Evolutionary conservation across 2,329 filamentous ascomycete genomes (phyloP), one percentile per base, ranked within the genome.

Genomic region (Alternaria conjuncta): DNA sequence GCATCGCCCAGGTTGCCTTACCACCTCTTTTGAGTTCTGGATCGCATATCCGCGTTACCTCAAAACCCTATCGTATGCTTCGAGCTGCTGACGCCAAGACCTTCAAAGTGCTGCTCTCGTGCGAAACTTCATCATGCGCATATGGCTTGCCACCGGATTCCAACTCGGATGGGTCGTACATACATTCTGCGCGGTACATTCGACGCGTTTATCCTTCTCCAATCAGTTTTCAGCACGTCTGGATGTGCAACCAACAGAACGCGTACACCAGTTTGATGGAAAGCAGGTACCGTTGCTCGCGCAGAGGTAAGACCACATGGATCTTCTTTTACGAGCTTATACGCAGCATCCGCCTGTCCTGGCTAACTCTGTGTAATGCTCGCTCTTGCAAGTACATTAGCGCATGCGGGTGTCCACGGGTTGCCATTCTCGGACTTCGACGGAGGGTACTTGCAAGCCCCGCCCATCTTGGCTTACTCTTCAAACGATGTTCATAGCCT

Each of bases 221-320:
- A n/a, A 28, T 5, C n/a, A 18, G 3, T 32, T 10, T 12, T 25
- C 30, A 53, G 4, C 41, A 41, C 11, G 4, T 8, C 6, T 20
- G 12, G 43, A 61, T 18, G n/a, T 7, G 25, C 13, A 25, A 25
- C 23, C 18, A 13, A 30, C 20, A 60, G 23, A 30, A 25, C 28
- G 61, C 28, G 60, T 67, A 60, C 64, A 43, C 26, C 60, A 57
- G 59, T 49, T 57, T 21, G 60, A 61, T 47, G 54, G 55, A 57
- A 64, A 28, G 53, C 67, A 68, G 36, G 45, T 30, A 23, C 45
- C 63, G 36, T 46, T 68, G 57, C 47, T 55, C 46, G 60, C 57
- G 44, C 57, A 60, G 21, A 71, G 65, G 70, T 71, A 62, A 68
- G 66, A 21, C 15, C n/a, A n/a, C 12, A 11, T 13, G 7, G 9